A percentile compares a stretch with the other conserved stretches of the same genome.
These are phyloP conservation scores for Salix arbutifolia DNA, from an alignment of 345 rosid genomes.

Conservation along the genomic window DNA sequence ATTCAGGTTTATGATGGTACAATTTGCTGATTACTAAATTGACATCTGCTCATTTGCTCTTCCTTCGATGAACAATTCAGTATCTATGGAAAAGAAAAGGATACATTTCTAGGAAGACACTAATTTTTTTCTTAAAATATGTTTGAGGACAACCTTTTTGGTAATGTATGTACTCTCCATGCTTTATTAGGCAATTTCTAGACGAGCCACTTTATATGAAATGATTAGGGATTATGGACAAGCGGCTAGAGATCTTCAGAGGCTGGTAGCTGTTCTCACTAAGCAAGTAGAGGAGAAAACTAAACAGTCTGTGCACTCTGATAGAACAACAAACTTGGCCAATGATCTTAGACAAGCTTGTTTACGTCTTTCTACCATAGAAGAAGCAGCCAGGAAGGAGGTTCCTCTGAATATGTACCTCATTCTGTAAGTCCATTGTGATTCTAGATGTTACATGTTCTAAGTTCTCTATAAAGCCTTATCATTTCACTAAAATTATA, in stretches of 20 bases:
- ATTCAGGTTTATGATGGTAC: neutral
- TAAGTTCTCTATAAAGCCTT: neutral
- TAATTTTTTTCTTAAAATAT: neutral
- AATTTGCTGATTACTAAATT: neutral
- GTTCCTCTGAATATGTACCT: slow-evolving; percentile 73
- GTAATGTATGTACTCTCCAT: slow-evolving; percentile 7
- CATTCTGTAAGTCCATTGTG: slow-evolving; percentile 68
- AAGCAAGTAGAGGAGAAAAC: slow-evolving; percentile 63
- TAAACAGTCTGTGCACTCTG: slow-evolving; percentile 40
- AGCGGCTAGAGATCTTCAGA: slow-evolving; percentile 74
- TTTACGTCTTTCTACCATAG: slow-evolving; percentile 50
- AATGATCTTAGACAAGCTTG: slow-evolving; percentile 69
- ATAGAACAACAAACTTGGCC: slow-evolving; percentile 43
- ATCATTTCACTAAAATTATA: neutral
- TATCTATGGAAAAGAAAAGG: neutral
- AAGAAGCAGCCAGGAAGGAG: slow-evolving; percentile 75
- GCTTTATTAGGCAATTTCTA: slow-evolving; percentile 69
- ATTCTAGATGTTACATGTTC: neutral
- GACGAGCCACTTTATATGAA: slow-evolving; percentile 79
- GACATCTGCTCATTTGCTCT: neutral
- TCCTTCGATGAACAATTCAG: neutral
- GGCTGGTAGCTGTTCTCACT: slow-evolving; percentile 49
- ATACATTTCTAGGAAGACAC: neutral
- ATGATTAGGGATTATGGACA: slow-evolving; percentile 84
- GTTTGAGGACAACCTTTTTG: slow-evolving; percentile 2